A percentile compares a stretch with the other conserved stretches of the same genome.
Evolutionary conservation across 2,329 filamentous ascomycete species (phyloP).

Genomic region (Xylaria hypoxylon): DNA sequence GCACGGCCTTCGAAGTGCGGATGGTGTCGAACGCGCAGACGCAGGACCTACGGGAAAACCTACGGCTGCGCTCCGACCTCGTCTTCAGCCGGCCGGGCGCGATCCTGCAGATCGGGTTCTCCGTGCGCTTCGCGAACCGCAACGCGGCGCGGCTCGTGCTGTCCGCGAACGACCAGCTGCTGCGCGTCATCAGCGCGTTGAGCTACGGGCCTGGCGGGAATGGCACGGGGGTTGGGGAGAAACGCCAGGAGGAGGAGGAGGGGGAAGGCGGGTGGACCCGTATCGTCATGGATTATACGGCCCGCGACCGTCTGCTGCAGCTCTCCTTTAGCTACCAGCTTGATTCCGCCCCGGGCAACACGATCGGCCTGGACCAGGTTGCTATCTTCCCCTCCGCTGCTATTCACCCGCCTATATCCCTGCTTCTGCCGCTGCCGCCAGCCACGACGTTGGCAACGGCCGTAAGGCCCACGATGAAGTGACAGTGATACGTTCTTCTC

Average conservation of each 20-base stretch:
- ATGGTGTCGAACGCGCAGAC: slow-evolving; percentile 44
- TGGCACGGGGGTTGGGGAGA: not conserved
- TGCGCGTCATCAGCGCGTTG: slow-evolving; percentile 18
- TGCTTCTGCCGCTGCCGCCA: not conserved
- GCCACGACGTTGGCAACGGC: slow-evolving; percentile 30
- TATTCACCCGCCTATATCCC: not conserved
- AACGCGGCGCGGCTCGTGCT: slow-evolving; percentile 54
- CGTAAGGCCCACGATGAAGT: not conserved
- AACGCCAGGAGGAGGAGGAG: not conserved
- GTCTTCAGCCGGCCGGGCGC: slow-evolving; percentile 34
- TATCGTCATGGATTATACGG: slow-evolving; percentile 63
- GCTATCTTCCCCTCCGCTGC: slow-evolving; percentile 24
- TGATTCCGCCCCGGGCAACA: slow-evolving; percentile 34
- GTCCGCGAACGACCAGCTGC: slow-evolving; percentile 54
- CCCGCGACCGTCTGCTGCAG: slow-evolving; percentile 41
- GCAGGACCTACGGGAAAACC: slow-evolving; percentile 42
- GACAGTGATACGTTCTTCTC: not conserved
- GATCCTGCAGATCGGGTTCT: slow-evolving; percentile 41
- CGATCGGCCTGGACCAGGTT: slow-evolving; percentile 44
- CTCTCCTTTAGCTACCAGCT: slow-evolving; percentile 43
- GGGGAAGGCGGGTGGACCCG: slow-evolving; percentile 44
- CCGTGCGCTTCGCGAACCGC: slow-evolving; percentile 38
- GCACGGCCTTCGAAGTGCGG: slow-evolving; percentile 42
- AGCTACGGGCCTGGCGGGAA: slow-evolving; percentile 26
- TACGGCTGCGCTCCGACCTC: slow-evolving; percentile 41